A percentile compares a stretch with the other conserved stretches of the same genome.
These are phyloP conservation scores for Calamus simplicifolius DNA, from an alignment of 176 grass and related monocot genomes.

Conservation along the genomic window DNA sequence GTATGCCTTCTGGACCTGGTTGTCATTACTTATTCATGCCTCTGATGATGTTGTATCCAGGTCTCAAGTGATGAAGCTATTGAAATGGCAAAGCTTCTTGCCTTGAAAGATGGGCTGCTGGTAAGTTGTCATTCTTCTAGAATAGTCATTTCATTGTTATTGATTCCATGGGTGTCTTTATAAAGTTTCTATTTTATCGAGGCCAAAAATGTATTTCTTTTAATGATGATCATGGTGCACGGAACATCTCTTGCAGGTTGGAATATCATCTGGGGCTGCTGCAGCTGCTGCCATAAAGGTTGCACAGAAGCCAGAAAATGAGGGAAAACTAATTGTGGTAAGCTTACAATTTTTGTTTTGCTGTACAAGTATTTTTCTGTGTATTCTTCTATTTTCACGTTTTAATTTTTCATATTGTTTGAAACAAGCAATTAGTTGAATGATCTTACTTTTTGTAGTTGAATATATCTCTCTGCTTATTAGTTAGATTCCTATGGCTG, in stretches of 20 bases:
- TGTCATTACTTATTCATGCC: too few relatives aligned
- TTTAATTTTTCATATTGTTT: too few relatives aligned
- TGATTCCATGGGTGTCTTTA: neutral
- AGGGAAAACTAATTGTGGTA: conserved; percentile 44
- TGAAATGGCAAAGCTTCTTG: conserved; percentile 57
- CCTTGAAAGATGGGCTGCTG: conserved; percentile 43
- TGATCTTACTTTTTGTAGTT: too few relatives aligned
- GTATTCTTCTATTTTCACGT: too few relatives aligned
- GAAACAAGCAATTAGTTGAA: too few relatives aligned
- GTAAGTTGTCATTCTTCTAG: conserved; percentile 10
- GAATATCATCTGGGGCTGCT: conserved; percentile 49
- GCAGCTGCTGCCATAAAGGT: conserved; percentile 32
- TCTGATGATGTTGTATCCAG: conserved; percentile 8
- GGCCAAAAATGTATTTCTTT: neutral
- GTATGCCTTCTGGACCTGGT: too few relatives aligned
- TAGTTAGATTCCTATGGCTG: too few relatives aligned
- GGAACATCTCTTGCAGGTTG: conserved; percentile 26
- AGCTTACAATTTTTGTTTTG: conserved; percentile 6
- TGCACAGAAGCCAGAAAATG: conserved; percentile 42
- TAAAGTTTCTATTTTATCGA: neutral
- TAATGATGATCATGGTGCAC: neutral
- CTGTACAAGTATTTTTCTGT: too few relatives aligned
- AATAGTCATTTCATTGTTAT: neutral
- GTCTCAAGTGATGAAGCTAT: conserved; percentile 38
- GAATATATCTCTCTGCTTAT: too few relatives aligned